Base-by-base conservation (phyloP, 257 asterid species). In the Solanum chmielewskii region DNA sequence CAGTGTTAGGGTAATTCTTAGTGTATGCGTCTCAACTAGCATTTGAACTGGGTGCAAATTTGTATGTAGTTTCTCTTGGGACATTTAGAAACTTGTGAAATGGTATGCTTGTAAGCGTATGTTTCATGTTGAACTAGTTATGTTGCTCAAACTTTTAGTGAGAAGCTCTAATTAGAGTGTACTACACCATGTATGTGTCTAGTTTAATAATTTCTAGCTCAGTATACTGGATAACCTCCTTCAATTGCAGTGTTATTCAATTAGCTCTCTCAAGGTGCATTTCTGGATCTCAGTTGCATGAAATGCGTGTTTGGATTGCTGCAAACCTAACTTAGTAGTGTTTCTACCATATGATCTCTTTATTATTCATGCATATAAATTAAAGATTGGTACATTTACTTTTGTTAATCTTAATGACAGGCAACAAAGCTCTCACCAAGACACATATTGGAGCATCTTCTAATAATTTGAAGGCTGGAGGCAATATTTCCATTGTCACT, bases 381-480 rank as follows among this genome's bases (percentile, higher is more conserved):
- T 23, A 41, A 42, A 76, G 9, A 21, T 11, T 0, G 37, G 35
- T 76, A 76, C 42, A n/a, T n/a, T 74, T 41, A 29, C 84, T 45
- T 87, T 71, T 60, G 70, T 42, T 85, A 25, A 41, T 89, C 49
- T 87, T 15, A 84, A 59, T 64, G 83, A 16, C 93, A 97, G 99
- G 99, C 73, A 89, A 85, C 16, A 93, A 88, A 86, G 98, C 99
- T 86, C 96, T 97, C 59, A 94, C 91, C 91, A 93, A 85, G 90
- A 97, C 93, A 62, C 91, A 85, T 85, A 84, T 91, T 87, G 87
- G 89, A 56, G 66, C 64, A 59, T 71, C 76, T 71, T 90, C 33
- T 20, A 82, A 86, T 62, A 82, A 68, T 42, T 90, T 91, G 83
- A 87, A 33, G 78, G 49, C 90, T 60, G 89, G 74, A 69, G 91